Evolutionary conservation across 148 eudicot species (phyloP).

Genomic region (Spergularia marina): DNA sequence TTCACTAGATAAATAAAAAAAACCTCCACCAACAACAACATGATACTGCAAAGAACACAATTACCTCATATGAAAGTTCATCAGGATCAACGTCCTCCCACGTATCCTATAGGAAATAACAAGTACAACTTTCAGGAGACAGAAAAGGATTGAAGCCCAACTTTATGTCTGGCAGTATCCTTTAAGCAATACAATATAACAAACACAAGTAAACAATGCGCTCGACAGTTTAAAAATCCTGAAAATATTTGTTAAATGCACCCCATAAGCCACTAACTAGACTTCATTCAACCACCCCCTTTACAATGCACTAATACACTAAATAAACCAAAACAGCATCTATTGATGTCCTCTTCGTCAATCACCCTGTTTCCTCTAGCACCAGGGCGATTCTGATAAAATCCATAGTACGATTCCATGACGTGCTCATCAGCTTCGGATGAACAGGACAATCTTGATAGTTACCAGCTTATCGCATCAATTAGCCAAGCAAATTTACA

Average conservation of each 20-base stretch:
- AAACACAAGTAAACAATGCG: background rate
- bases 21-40: slow-evolving; percentile 11
- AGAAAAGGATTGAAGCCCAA: slow-evolving; percentile 1
- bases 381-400: background rate
- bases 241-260: background rate
- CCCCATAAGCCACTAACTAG: background rate
- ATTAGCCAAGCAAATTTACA: background rate
- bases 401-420: background rate
- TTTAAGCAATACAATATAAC: background rate
- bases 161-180: background rate
- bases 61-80: slow-evolving; percentile 94
- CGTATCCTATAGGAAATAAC: slow-evolving; percentile 52
- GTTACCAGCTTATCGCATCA: background rate
- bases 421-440: background rate
- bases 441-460: background rate
- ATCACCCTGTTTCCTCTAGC: background rate
- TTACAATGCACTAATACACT: background rate
- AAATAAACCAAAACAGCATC: background rate
- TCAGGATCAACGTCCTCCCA: slow-evolving; percentile 99
- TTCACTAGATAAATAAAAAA: slow-evolving; percentile 6
- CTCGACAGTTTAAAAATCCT: background rate
- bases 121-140: slow-evolving; percentile 16
- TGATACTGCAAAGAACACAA: slow-evolving; percentile 8
- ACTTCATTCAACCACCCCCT: background rate
- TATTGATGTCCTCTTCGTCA: background rate